Evolutionary conservation across 768 basidiomycete species (phyloP).

Genomic region (Lentinula detonsa): DNA sequence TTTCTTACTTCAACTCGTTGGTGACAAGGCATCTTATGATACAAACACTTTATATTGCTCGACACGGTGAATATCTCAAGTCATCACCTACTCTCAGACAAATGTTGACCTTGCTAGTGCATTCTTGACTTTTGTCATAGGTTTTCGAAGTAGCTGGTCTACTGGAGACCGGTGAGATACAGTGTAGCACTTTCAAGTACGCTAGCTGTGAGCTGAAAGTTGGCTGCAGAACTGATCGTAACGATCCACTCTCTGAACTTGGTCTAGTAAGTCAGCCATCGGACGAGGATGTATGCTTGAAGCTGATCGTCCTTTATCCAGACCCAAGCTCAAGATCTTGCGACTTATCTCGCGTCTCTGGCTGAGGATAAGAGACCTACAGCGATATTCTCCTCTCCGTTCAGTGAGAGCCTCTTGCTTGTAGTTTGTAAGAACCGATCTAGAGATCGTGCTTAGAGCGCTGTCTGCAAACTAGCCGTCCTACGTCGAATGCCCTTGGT

Average conservation of each 20-base stretch:
- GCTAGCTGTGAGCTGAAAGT: background rate
- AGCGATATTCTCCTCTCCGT: slow-evolving; percentile 80
- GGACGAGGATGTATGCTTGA: background rate
- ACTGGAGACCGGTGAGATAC: slow-evolving; percentile 1
- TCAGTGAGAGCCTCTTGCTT: slow-evolving; percentile 41
- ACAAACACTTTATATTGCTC: slow-evolving; percentile 5
- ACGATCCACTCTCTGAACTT: slow-evolving; percentile 4
- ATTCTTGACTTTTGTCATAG: background rate
- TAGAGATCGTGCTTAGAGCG: slow-evolving; percentile 47
- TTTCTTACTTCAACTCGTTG: background rate
- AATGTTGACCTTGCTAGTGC: background rate
- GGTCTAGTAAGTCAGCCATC: background rate
- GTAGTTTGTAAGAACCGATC: background rate
- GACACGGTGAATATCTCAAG: background rate
- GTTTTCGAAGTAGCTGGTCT: slow-evolving; percentile 7
- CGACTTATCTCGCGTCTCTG: slow-evolving; percentile 54
- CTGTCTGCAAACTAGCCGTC: slow-evolving; percentile 76
- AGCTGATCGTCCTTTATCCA: background rate
- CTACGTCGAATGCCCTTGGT: slow-evolving; percentile 51
- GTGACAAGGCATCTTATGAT: background rate
- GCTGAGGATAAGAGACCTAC: slow-evolving; percentile 66
- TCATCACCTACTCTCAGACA: background rate
- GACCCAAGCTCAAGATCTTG: slow-evolving; percentile 67
- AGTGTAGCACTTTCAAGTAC: too few relatives aligned
- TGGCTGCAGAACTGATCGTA: background rate